Percentiles rank a stretch among this genome's conserved stretches.
phyloP scores from a whole-genome alignment of 345 rosid genomes.

The Aquilaria malaccensis region DNA sequence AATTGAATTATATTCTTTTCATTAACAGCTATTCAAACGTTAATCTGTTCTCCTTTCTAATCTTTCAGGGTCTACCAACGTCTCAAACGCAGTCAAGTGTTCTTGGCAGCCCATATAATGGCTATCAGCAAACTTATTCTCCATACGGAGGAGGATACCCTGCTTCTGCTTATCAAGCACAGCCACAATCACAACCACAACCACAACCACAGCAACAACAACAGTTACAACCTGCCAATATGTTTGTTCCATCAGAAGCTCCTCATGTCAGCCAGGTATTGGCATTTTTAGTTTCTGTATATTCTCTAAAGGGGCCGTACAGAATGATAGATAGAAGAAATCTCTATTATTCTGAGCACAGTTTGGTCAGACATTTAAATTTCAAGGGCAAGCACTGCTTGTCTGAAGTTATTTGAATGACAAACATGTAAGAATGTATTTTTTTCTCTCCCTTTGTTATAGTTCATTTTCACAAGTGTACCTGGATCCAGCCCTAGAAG shows the following conservation, averaged over 20 bases:
- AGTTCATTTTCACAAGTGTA: too few relatives aligned
- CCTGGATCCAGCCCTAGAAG: too few relatives aligned
- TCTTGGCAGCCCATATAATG: slow-evolving; percentile 43
- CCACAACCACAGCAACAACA: slow-evolving; percentile 29
- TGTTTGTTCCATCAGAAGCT: slow-evolving; percentile 59
- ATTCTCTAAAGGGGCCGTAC: too few relatives aligned
- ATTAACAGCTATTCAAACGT: background rate
- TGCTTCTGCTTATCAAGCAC: slow-evolving; percentile 40
- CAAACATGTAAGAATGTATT: too few relatives aligned
- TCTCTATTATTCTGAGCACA: too few relatives aligned
- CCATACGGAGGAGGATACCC: slow-evolving; percentile 43
- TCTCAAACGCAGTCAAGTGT: slow-evolving; percentile 41
- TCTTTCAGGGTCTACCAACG: slow-evolving; percentile 29
- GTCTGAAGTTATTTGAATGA: too few relatives aligned
- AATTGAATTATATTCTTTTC: background rate
- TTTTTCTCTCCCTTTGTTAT: too few relatives aligned
- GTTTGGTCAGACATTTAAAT: too few relatives aligned
- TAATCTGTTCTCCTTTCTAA: slow-evolving; percentile 6
- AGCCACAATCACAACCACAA: slow-evolving; percentile 29
- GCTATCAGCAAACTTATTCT: slow-evolving; percentile 50
- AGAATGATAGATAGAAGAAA: too few relatives aligned
- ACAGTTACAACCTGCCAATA: slow-evolving; percentile 30
- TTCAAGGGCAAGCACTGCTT: too few relatives aligned
- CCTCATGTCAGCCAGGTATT: slow-evolving; percentile 61
- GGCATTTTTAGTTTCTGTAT: too few relatives aligned